Evolutionary conservation across 495 filamentous ascomycete species (phyloP).

Genomic region (Hyaloscypha variabilis): DNA sequence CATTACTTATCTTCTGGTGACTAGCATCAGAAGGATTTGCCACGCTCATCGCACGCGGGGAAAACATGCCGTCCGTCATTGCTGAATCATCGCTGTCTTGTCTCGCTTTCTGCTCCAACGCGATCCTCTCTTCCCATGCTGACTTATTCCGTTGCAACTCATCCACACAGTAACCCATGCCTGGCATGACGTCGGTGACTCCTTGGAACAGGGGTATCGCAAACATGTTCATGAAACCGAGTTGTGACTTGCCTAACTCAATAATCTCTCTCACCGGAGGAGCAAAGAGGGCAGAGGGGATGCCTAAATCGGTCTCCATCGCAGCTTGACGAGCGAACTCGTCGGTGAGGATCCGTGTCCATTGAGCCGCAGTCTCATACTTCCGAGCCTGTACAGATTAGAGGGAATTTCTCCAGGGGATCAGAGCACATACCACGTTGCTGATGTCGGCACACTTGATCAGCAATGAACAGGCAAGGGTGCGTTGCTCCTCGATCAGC

Average conservation of each 20-base stretch:
- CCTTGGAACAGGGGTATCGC: constrained; percentile 88
- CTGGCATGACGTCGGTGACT: constrained; percentile 80
- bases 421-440: constrained; percentile 72
- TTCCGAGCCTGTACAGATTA: constrained; percentile 66
- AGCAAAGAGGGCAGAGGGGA: constrained; percentile 83
- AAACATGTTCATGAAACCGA: constrained; percentile 95
- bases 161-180: constrained; percentile 77
- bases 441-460: constrained; percentile 99
- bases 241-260: constrained; percentile 84
- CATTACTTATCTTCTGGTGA: constrained; percentile 33
- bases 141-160: constrained; percentile 76
- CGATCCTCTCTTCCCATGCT: constrained; percentile 70
- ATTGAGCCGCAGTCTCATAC: constrained; percentile 78
- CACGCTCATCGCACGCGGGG: constrained; percentile 43
- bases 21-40: constrained; percentile 33
- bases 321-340: constrained; percentile 91
- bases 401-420: not conserved
- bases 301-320: constrained; percentile 87
- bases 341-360: constrained; percentile 89
- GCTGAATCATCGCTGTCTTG: constrained; percentile 30
- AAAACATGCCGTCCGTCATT: constrained; percentile 39
- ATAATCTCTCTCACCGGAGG: constrained; percentile 81
- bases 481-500: constrained; percentile 68
- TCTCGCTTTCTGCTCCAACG: constrained; percentile 47
- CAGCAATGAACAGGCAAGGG: constrained; percentile 80